Conservation (phyloP, 2,329 filamentous ascomycete species). For the Macrophomina pseudophaseolina region DNA sequence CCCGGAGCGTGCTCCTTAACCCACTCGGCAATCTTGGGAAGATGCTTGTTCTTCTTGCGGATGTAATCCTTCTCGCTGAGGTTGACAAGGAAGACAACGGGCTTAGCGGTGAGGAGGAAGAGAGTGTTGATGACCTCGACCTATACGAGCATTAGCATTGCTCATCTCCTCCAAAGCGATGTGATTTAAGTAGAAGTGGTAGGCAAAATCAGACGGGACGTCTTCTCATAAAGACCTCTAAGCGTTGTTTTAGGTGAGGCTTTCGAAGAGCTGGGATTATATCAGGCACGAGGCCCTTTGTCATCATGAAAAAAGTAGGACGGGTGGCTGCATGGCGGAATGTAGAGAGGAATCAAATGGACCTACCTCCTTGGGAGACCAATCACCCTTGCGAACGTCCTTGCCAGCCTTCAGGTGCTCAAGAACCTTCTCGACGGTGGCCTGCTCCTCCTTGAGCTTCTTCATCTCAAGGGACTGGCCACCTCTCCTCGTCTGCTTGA, state of each 20-base stretch:
- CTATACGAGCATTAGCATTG: conserved; percentile 56
- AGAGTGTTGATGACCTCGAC: conserved; percentile 97
- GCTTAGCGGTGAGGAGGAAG: conserved; percentile 93
- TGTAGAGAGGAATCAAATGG: conserved; percentile 31
- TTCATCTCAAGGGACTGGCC: conserved; percentile 97
- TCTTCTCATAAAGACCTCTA: conserved; percentile 88
- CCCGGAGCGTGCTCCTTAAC: conserved; percentile 87
- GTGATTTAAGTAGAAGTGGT: neutral
- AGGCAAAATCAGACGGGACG: conserved; percentile 68
- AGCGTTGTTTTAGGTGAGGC: conserved; percentile 73
- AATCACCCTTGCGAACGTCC: conserved; percentile 88
- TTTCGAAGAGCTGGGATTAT: conserved; percentile 99
- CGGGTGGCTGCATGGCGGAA: neutral
- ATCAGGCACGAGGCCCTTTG: conserved; percentile 87
- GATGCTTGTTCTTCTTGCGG: conserved; percentile 99
- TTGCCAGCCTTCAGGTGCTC: conserved; percentile 84
- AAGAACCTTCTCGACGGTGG: conserved; percentile 88
- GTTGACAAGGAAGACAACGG: conserved; percentile 96
- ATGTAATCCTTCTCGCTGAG: conserved; percentile 96
- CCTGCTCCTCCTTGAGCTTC: conserved; percentile 93
- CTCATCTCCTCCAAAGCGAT: conserved; percentile 12
- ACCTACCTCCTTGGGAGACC: conserved; percentile 93
- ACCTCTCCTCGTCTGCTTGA: conserved; percentile 93
- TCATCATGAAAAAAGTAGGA: conserved; percentile 75
- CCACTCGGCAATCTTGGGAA: conserved; percentile 92